Conservation (phyloP, 1,284 basidiomycete species). For the Xerocomus minutiporus region DNA sequence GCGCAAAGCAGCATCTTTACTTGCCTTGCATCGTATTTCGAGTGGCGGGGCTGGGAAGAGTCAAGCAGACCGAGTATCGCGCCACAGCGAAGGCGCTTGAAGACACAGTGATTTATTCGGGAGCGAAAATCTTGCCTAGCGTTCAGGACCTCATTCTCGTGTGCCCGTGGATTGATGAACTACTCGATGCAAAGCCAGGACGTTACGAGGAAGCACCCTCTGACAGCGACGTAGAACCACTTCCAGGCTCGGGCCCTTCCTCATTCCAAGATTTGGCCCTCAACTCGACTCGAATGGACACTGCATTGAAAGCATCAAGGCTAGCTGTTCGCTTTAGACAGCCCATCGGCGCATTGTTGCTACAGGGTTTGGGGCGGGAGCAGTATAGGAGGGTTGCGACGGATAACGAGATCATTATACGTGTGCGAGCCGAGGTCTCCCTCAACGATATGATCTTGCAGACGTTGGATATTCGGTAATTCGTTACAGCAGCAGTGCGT, state of each 20-base stretch:
- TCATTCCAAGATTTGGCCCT: neutral
- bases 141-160: conserved; percentile 11
- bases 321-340: conserved; percentile 13
- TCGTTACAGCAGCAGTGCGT: neutral
- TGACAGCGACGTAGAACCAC: neutral
- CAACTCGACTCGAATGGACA: neutral
- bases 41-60: conserved; percentile 2
- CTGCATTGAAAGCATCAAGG: neutral
- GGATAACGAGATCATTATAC: conserved; percentile 11
- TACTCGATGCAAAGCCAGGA: neutral
- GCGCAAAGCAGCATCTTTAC: conserved; percentile 7
- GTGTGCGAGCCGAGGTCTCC: conserved; percentile 1
- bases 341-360: conserved; percentile 15
- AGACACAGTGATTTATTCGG: conserved; percentile 10
- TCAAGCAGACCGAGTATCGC: conserved; percentile 5
- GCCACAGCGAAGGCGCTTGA: conserved; percentile 8
- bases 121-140: neutral
- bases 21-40: conserved; percentile 21
- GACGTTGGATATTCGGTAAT: conserved; percentile 11
- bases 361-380: conserved; percentile 1
- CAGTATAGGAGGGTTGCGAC: conserved; percentile 19
- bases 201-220: neutral
- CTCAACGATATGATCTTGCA: conserved; percentile 8
- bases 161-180: conserved; percentile 20
- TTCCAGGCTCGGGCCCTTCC: neutral